These are phyloP conservation scores for Chlamydomonas schloesseri DNA, from an alignment of 139 green algal species.

Conservation along the genomic window DNA sequence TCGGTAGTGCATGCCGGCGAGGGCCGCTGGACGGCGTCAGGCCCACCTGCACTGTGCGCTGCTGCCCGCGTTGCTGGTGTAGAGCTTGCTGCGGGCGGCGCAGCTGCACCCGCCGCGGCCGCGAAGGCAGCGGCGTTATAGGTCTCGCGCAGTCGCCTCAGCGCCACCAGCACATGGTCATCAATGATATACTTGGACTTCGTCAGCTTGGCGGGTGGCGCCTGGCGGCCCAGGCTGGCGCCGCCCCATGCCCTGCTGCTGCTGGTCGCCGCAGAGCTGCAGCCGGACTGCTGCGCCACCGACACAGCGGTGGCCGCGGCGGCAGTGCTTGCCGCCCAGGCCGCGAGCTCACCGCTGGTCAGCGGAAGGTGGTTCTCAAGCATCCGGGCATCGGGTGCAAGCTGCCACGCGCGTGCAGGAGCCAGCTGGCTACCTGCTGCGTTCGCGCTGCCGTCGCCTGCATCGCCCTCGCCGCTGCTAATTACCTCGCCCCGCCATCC, in stretches of 20 bases:
- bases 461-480: not conserved
- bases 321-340: not conserved
- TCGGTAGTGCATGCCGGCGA: too few relatives aligned
- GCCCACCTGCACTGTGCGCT: too few relatives aligned
- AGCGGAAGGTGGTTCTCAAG: slow-evolving; percentile 29
- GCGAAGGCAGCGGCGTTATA: not conserved
- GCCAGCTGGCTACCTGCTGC: not conserved
- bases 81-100: too few relatives aligned
- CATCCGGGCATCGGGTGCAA: slow-evolving; percentile 29
- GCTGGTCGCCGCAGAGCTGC: too few relatives aligned
- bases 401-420: not conserved
- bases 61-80: too few relatives aligned
- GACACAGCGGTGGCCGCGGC: not conserved
- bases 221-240: not conserved
- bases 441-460: not conserved
- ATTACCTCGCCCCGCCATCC: not conserved
- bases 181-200: slow-evolving; percentile 44
- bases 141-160: slow-evolving; percentile 5
- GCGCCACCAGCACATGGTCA: slow-evolving; percentile 36
- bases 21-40: too few relatives aligned
- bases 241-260: not conserved
- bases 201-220: slow-evolving; percentile 1
- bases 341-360: slow-evolving; percentile 10
- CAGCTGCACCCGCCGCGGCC: not conserved
- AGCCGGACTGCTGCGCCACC: not conserved